Percentiles rank a stretch among this genome's conserved stretches.
Conservation (phyloP, 2,329 filamentous ascomycete species). For the Nothophoma quercina region DNA sequence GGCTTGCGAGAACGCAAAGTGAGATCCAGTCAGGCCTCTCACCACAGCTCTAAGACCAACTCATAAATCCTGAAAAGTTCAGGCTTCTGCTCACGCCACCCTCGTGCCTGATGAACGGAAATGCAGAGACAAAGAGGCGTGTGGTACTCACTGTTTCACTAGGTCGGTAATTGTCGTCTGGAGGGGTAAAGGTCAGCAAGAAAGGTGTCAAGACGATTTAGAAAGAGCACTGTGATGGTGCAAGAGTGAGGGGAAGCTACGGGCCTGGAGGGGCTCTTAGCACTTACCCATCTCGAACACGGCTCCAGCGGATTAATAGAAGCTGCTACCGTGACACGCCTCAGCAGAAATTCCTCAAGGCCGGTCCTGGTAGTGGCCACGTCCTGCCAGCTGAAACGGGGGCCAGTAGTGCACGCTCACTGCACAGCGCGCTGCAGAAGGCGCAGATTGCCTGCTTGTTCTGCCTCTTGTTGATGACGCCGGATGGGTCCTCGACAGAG, state of each 20-base stretch:
- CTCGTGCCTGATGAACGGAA: conserved; percentile 4
- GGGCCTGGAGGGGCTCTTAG: conserved; percentile 28
- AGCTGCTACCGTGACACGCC: conserved; percentile 34
- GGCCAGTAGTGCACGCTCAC: conserved; percentile 39
- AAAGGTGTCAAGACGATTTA: conserved; percentile 23
- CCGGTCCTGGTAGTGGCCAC: conserved; percentile 34
- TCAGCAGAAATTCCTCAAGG: conserved; percentile 31
- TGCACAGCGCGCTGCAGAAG: conserved; percentile 39
- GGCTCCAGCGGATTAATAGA: conserved; percentile 31
- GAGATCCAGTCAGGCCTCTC: not conserved
- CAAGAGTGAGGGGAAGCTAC: conserved; percentile 24
- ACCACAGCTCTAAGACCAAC: not conserved
- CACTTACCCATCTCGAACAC: conserved; percentile 40
- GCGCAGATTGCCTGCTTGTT: conserved; percentile 40
- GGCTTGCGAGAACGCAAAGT: not conserved
- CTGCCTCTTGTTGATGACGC: conserved; percentile 45
- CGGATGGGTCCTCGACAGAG: conserved; percentile 38
- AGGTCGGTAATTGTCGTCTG: conserved; percentile 39
- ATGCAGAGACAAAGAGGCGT: conserved; percentile 13
- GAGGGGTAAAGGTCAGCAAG: conserved; percentile 28
- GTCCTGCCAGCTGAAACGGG: conserved; percentile 34
- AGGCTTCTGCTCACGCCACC: not conserved
- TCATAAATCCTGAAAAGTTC: not conserved
- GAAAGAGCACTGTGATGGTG: conserved; percentile 35
- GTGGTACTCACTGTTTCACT: conserved; percentile 32